phyloP scores from a whole-genome alignment of 2,329 filamentous ascomycete species.

The Fusarium chuoi region DNA sequence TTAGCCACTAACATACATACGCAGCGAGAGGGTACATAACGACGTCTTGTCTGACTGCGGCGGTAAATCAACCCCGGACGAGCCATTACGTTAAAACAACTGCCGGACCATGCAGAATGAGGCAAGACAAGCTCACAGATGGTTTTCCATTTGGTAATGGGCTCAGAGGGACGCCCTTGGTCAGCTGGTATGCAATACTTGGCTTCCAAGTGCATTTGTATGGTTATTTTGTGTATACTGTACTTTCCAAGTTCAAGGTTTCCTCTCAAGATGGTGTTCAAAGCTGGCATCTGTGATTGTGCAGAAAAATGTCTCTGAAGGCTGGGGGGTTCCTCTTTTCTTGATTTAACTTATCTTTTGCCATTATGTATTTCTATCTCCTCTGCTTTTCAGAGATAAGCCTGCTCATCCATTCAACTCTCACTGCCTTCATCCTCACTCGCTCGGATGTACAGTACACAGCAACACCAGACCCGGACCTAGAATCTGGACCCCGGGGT shows the following conservation, averaged over 20 bases:
- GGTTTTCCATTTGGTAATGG: slow-evolving; percentile 47
- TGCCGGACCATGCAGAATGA: slow-evolving; percentile 46
- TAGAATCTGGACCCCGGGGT: not conserved
- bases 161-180: slow-evolving; percentile 39
- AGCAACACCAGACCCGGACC: slow-evolving; percentile 4
- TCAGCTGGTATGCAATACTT: slow-evolving; percentile 32
- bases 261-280: slow-evolving; percentile 26
- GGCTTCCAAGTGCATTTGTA: rapidly evolving
- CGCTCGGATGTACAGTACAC: slow-evolving; percentile 18
- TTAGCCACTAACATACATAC: slow-evolving; percentile 30
- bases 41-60: slow-evolving; percentile 23
- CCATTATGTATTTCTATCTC: slow-evolving; percentile 55
- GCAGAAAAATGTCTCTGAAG: slow-evolving; percentile 31
- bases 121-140: slow-evolving; percentile 39
- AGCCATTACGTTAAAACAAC: slow-evolving; percentile 48
- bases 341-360: slow-evolving; percentile 45
- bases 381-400: slow-evolving; percentile 49
- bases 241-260: slow-evolving; percentile 3
- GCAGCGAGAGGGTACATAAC: not conserved
- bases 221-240: not conserved
- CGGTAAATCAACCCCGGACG: slow-evolving; percentile 34
- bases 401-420: slow-evolving; percentile 30
- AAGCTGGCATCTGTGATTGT: slow-evolving; percentile 23
- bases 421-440: slow-evolving; percentile 28
- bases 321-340: slow-evolving; percentile 35